Percentiles rank a stretch among this genome's conserved stretches.
Evolutionary conservation across 352 stramenopile genomes (phyloP).

Genomic region (Phytophthora boehmeriae): DNA sequence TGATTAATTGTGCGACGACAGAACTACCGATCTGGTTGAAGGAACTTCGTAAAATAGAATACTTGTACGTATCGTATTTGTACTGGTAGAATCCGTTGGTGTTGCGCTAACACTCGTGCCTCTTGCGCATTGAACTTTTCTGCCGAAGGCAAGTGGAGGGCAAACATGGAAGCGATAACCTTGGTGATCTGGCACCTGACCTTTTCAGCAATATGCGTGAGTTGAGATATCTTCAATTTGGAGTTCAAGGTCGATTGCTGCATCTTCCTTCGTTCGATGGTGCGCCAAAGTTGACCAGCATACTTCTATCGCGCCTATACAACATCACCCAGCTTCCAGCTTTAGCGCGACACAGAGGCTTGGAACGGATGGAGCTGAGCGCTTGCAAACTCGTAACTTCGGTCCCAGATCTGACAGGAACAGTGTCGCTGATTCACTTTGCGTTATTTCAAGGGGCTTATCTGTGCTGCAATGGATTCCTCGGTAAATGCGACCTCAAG

Average conservation of each 20-base stretch:
- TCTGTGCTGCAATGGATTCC: conserved; percentile 48
- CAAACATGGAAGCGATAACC: conserved; percentile 27
- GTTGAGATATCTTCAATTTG: conserved; percentile 45
- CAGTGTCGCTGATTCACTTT: conserved; percentile 23
- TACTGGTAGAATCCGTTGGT: not conserved
- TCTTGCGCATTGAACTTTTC: not conserved
- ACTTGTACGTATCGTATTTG: conserved; percentile 42
- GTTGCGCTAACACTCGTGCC: not conserved
- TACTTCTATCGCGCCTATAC: conserved; percentile 33
- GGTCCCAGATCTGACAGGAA: conserved; percentile 28
- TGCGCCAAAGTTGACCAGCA: conserved; percentile 31
- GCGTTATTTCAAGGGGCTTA: conserved; percentile 21
- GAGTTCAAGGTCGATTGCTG: not conserved
- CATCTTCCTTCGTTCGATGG: conserved; percentile 36
- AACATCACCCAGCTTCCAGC: conserved; percentile 33
- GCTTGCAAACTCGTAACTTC: conserved; percentile 17
- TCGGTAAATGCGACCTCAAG: conserved; percentile 27
- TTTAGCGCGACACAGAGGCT: conserved; percentile 13
- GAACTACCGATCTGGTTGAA: conserved; percentile 36
- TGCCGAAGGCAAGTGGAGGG: conserved; percentile 66
- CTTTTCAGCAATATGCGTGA: conserved; percentile 41
- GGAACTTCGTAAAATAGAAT: conserved; percentile 41
- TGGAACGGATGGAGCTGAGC: conserved; percentile 36
- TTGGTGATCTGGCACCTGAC: conserved; percentile 22
- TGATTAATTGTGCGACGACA: conserved; percentile 37